Base-by-base conservation (phyloP, 78 protist genomes). In the Diacronema lutheri region DNA sequence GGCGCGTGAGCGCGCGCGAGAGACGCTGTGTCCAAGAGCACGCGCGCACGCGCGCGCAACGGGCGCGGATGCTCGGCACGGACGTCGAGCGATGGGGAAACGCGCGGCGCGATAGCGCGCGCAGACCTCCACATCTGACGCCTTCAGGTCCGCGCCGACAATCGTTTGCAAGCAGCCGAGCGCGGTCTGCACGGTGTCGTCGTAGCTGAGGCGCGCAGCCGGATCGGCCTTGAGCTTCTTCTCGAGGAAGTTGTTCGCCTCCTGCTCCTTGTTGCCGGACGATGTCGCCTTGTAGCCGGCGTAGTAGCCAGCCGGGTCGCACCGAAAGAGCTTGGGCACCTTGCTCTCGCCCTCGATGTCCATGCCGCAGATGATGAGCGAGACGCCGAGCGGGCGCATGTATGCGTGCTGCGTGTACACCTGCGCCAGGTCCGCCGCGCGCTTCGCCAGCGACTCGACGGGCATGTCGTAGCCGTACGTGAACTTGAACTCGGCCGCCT, bases 361-460 rank as follows among this genome's bases (percentile, higher is more conserved):
- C 21, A 81, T 81, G 56, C 86, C 86, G 33, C 33, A 1, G 74
- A 81, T 61, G 86, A 81, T 81, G 44, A 62, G 56, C 13, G 69
- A 72, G 19, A 16, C 61, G 10, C 86, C 86, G 16, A 81, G 69
- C n/a, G 86, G 86, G 19, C 86, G 44, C 86, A 81, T 81, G 73
- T 44, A 41, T 1, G 80, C 80, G 64, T 83, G 87, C 74, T 93
- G 97, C 23, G 98, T 96, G 85, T 81, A 93, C 25, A 93, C 89
- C 89, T 98, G 99, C n/a, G 96, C 86, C 10, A 83, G n/a, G 84
- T 96, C 98, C 5, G 97, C 99, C 9, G 96, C 77, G 26, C 96
- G 90, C 88, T 92, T 95, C 12, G 99, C 99, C 33, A 95, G 84
- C 38, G 61, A 86, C 35, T 60, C 76, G 9, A 93, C 94, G 23